phyloP scores from a whole-genome alignment of 2,329 filamentous ascomycete genomes.

The Diaporthe australafricana region DNA sequence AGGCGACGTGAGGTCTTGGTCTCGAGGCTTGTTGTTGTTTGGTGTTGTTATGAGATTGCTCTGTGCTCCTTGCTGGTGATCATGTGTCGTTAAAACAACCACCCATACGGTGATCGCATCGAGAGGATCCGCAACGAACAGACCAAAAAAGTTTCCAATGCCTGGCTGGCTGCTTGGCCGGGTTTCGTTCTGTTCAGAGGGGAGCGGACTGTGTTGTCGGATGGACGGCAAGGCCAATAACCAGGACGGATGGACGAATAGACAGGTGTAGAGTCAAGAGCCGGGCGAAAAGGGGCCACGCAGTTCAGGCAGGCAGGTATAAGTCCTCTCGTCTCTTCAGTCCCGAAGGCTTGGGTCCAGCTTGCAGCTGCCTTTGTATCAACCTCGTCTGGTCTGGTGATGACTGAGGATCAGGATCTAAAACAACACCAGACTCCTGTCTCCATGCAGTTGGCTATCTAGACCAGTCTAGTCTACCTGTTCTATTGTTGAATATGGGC shows the following conservation, averaged over 20 bases:
- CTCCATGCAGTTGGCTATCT: constrained; percentile 16
- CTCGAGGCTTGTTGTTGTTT: constrained; percentile 6
- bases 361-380: neutral
- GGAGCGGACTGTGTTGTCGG: neutral
- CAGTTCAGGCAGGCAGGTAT: constrained; percentile 1
- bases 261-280: neutral
- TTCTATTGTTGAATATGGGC: constrained; percentile 24
- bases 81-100: constrained; percentile 17
- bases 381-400: constrained; percentile 17
- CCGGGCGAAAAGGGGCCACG: constrained; percentile 1
- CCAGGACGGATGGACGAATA: neutral
- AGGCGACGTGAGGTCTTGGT: constrained; percentile 18
- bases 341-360: constrained; percentile 7
- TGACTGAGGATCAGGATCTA: constrained; percentile 26
- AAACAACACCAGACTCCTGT: constrained; percentile 26
- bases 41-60: neutral
- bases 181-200: neutral
- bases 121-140: neutral
- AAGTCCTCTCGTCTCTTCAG: neutral
- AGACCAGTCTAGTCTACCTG: constrained; percentile 13
- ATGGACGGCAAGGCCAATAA: neutral
- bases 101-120: constrained; percentile 14
- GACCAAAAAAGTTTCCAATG: neutral
- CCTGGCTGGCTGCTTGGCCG: neutral
- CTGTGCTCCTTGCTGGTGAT: constrained; percentile 16